Percentiles rank a stretch among this genome's conserved stretches.
These are phyloP conservation scores for Fraxinus dipetala DNA, from an alignment of 305 asterid species.

Conservation along the genomic window DNA sequence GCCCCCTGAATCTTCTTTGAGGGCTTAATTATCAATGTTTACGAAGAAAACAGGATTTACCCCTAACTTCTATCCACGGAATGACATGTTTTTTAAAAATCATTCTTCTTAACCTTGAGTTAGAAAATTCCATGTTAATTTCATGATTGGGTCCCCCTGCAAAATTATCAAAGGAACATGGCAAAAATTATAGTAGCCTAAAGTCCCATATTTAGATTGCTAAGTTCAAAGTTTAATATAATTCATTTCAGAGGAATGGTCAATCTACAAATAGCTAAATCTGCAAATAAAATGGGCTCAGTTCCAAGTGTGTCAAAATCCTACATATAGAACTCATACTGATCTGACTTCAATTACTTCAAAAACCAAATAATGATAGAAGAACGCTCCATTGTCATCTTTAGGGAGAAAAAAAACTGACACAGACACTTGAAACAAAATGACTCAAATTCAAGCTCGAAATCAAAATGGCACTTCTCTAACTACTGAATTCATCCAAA, in stretches of 20 bases:
- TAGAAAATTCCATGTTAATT: neutral
- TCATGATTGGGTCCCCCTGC: neutral
- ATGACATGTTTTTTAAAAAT: neutral
- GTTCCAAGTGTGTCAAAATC: neutral
- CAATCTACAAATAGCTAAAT: neutral
- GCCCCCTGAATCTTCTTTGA: neutral
- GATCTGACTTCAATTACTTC: neutral
- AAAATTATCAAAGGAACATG: neutral
- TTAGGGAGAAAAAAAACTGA: neutral
- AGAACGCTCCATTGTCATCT: neutral
- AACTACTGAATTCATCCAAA: neutral
- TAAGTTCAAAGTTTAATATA: neutral
- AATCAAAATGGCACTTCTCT: neutral
- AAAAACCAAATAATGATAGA: neutral
- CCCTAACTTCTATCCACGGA: neutral
- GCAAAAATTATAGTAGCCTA: neutral
- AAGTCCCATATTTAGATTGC: neutral
- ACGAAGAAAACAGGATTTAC: neutral
- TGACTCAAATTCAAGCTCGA: constrained; percentile 16
- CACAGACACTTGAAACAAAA: neutral
- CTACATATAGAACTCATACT: neutral
- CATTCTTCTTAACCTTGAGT: neutral
- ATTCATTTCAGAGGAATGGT: neutral
- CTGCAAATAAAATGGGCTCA: neutral
- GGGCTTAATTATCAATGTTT: neutral